These are phyloP conservation scores for Ceratopteris richardii DNA, from an alignment of 75 land plant genomes.

Conservation along the genomic window DNA sequence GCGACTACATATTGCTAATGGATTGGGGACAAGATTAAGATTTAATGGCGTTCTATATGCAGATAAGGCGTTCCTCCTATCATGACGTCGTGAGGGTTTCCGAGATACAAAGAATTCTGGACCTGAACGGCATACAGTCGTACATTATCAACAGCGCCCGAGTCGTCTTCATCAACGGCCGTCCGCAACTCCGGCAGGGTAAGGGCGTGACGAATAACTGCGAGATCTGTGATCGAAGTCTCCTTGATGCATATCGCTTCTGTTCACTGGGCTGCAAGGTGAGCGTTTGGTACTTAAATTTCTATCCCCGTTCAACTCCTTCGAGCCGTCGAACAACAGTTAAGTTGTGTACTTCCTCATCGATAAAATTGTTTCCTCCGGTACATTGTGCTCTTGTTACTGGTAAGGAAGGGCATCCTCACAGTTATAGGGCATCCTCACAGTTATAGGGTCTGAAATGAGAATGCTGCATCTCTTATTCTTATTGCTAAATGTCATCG, in stretches of 20 bases:
- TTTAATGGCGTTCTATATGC: no score
- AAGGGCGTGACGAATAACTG: slow-evolving; percentile 72
- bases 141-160: slow-evolving; percentile 79
- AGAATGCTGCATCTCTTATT: no score
- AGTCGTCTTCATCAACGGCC: slow-evolving; percentile 60
- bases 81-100: slow-evolving; percentile 66
- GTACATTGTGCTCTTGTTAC: not conserved
- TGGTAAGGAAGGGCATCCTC: no score
- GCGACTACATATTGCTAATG: no score
- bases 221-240: slow-evolving; percentile 51
- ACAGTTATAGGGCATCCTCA: no score
- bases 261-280: slow-evolving; percentile 81
- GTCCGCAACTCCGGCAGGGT: slow-evolving; percentile 62
- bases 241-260: slow-evolving; percentile 54
- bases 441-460: no score
- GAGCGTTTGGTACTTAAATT: not conserved
- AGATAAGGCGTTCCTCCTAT: slow-evolving; percentile 74
- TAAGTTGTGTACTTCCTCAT: not conserved
- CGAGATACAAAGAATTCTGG: slow-evolving; percentile 55
- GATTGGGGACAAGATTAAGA: no score
- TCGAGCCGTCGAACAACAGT: no score
- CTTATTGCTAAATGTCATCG: no score
- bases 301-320: no score
- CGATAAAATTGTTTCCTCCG: not conserved
- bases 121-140: slow-evolving; percentile 52